A percentile compares a stretch with the other conserved stretches of the same genome.
Conservation (phyloP, 2,329 filamentous ascomycete species). For the Trichoderma sp. region DNA sequence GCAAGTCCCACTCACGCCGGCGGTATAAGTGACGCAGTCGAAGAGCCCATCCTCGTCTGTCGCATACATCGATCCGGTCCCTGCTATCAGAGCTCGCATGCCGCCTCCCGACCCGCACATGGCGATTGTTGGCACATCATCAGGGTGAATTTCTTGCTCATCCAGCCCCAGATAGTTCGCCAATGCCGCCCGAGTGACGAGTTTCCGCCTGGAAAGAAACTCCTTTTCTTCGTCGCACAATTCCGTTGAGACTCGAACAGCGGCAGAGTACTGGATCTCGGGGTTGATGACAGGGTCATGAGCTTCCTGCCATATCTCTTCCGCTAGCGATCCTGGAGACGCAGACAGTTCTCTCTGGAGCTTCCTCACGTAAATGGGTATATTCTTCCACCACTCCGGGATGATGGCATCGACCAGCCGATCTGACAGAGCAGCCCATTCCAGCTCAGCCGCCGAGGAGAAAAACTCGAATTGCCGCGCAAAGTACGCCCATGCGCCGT, state of each 20-base stretch:
- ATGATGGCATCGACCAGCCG: conserved; percentile 71
- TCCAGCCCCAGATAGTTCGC: conserved; percentile 79
- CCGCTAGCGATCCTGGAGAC: conserved; percentile 82
- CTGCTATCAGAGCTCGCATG: conserved; percentile 84
- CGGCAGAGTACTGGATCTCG: conserved; percentile 80
- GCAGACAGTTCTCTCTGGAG: conserved; percentile 86
- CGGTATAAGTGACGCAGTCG: conserved; percentile 92
- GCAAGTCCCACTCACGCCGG: conserved; percentile 92
- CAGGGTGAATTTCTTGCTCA: conserved; percentile 81
- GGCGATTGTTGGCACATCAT: conserved; percentile 90
- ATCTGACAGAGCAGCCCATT: conserved; percentile 59
- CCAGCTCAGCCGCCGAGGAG: conserved; percentile 55
- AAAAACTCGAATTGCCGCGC: conserved; percentile 55
- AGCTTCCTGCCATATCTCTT: conserved; percentile 92
- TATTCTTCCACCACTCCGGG: conserved; percentile 76
- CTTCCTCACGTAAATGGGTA: conserved; percentile 79
- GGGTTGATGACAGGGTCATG: conserved; percentile 82
- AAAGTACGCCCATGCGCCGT: conserved; percentile 54
- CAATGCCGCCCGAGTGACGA: conserved; percentile 70
- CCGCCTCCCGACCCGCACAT: conserved; percentile 95
- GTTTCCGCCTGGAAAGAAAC: conserved; percentile 70
- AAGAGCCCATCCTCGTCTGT: conserved; percentile 85
- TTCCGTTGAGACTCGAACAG: conserved; percentile 77
- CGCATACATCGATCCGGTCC: conserved; percentile 83
- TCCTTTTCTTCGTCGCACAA: conserved; percentile 81